Evolutionary conservation across 2,329 filamentous ascomycete genomes (phyloP), one percentile per base, ranked within the genome.

Genomic region (Phaeosphaeriaceae sp.): DNA sequence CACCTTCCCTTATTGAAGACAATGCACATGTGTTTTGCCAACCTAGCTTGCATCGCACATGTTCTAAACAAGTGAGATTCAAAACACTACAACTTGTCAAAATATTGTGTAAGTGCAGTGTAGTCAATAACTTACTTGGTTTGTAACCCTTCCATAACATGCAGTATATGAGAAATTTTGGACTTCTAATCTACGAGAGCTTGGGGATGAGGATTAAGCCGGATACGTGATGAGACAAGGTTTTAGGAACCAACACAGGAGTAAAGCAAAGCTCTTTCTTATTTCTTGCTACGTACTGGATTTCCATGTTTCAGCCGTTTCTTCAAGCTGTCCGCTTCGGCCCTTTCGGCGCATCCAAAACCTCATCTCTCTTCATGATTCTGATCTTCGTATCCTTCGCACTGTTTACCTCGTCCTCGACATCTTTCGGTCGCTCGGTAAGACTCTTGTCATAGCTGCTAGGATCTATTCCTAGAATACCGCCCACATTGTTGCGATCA

Each of bases 401-500:
- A 26, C 51, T 57, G 3, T 66, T 67, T 6, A 32, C 33, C 29
- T 67, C 66, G 33, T 55, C 49, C 30, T 71, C 70, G n/a, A 56
- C 58, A 42, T 72, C 67, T 51, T 71, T 73, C 26, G 61, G 66
- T 56, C 67, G 64, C 54, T 71, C 67, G 17, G 67, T 65, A 46
- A 71, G 60, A 50, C 60, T 77, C 68, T 68, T 76, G 54, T 85
- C 83, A 60, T 80, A 85, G 67, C 80, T 85, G 49, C 77, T 81
- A 1, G 84, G 82, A 64, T 87, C 83, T 48, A 87, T 83, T 7
- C 85, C 85, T 6, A 87, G 68, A 46, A 87, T 85, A 8, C 84
- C 85, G 30, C 85, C 85, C 17, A 86, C 80, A 35, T 94, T 93
- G 50, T 92, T 92, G 76, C 91, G 84, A 73, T 97, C 94, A n/a